Base-by-base conservation (phyloP, 2,329 filamentous ascomycete genomes). In the Colletotrichum tofieldiae region DNA sequence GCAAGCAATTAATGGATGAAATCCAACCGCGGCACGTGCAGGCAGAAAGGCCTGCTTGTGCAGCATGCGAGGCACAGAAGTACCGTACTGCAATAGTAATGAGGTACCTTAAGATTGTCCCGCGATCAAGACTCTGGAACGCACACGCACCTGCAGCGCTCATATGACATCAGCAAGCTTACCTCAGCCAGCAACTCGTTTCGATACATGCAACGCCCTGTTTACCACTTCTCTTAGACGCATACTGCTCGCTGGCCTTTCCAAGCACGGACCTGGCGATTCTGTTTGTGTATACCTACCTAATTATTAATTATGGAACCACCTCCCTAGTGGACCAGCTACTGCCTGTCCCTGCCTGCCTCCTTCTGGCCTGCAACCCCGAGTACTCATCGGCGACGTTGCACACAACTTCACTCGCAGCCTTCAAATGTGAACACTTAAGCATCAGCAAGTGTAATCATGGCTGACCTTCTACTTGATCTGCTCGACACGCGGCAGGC, bases 381-480 rank as follows among this genome's bases (percentile, higher is more conserved):
- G 20, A 14, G 35, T 39, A 41, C 54, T 26, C 54, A 18, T 41
- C 35, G 35, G 54, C 32, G 20, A 58, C 14, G 14, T 41, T 12
- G n/a, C 35, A 35, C 35, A 58, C 20, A 39, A 16, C n/a, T 23
- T 9, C 45, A 41, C 39, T 32, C 23, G 23, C 47, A n/a, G 23
- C 45, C n/a, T 52, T 52, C n/a, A 49, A 52, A 39, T n/a, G 32
- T 39, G 47, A 41, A 29, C 37, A 41, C 3, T 14, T 11, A 58
- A 23, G 43, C 26, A 32, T 32, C 51, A 14, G 18, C 43, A 23
- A 55, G 2, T 32, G 20, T 18, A 47, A 79, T 51, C 67, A 93
- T 93, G 91, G 87, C 90, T 56, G 93, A 96, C 79, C 86, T 93
- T 20, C 86, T 97, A 49, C 92, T 94, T 77, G 94, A 96, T 70